phyloP scores from a whole-genome alignment of 2,329 filamentous ascomycete species.

The Cladophialophora chaetospira region DNA sequence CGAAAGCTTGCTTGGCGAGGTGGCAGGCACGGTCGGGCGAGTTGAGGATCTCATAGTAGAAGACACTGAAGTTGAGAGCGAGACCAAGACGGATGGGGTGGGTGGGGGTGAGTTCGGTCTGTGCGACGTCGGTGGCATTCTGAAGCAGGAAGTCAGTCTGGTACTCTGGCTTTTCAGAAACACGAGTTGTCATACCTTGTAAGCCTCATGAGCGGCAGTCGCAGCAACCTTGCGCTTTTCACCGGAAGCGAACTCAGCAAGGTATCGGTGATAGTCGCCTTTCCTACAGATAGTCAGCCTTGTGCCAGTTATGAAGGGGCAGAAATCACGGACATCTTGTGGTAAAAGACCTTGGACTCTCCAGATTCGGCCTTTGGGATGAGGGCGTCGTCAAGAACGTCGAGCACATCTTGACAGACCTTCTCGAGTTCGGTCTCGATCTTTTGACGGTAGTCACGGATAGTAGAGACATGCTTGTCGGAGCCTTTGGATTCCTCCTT shows the following conservation, averaged over 20 bases:
- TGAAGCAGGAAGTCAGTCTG: constrained; percentile 41
- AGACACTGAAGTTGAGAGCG: constrained; percentile 98
- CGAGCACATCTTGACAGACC: constrained; percentile 96
- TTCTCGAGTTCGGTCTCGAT: constrained; percentile 96
- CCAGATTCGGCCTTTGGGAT: constrained; percentile 95
- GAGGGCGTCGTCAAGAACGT: constrained; percentile 88
- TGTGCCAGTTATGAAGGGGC: not conserved
- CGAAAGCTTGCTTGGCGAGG: constrained; percentile 97
- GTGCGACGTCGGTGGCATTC: constrained; percentile 97
- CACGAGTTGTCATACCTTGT: constrained; percentile 72
- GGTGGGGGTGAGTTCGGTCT: constrained; percentile 94
- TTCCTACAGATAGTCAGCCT: constrained; percentile 63
- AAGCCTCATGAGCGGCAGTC: constrained; percentile 86
- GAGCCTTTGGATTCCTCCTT: constrained; percentile 99
- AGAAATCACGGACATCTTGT: constrained; percentile 83
- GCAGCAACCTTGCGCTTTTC: constrained; percentile 90
- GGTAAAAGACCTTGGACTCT: constrained; percentile 99
- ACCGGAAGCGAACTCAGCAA: constrained; percentile 88
- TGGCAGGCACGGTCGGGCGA: constrained; percentile 97
- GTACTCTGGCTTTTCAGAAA: not conserved
- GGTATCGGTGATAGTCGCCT: constrained; percentile 95
- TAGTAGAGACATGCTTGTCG: constrained; percentile 89
- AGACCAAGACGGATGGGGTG: constrained; percentile 98
- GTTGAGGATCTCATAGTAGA: constrained; percentile 99
- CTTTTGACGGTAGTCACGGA: constrained; percentile 97